phyloP scores from a whole-genome alignment of 768 basidiomycete species.

The Boletus rubescentipes region DNA sequence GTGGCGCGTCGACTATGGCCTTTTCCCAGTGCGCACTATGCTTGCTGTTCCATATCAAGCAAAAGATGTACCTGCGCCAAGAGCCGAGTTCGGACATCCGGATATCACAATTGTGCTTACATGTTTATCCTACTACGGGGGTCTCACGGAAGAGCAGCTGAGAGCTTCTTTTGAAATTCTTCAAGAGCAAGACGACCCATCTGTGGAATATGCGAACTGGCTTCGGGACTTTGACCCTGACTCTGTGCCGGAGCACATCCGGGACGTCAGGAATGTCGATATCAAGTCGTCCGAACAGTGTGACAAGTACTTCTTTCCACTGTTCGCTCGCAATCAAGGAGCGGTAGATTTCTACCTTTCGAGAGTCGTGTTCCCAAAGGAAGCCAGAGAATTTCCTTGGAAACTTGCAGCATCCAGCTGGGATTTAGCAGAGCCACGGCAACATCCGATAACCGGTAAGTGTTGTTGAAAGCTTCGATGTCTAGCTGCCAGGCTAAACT shows the following conservation, averaged over 20 bases:
- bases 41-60: constrained; percentile 1
- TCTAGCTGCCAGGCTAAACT: neutral
- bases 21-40: neutral
- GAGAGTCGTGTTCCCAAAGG: neutral
- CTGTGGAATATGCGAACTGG: neutral
- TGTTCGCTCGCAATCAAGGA: neutral
- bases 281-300: neutral
- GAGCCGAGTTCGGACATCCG: neutral
- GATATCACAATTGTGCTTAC: neutral
- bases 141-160: neutral
- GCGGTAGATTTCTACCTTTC: neutral
- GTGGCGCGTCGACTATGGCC: too few relatives aligned
- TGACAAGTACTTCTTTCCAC: neutral
- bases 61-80: neutral
- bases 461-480: too few relatives aligned
- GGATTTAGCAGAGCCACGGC: neutral
- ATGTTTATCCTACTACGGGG: neutral
- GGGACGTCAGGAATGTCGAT: neutral
- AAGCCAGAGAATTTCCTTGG: neutral
- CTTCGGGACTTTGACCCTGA: neutral
- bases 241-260: neutral
- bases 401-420: neutral
- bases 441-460: neutral
- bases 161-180: neutral
- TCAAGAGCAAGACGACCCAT: neutral